Conservation (phyloP, 1,284 basidiomycete genomes). For the Leccinum glutinopallens region DNA sequence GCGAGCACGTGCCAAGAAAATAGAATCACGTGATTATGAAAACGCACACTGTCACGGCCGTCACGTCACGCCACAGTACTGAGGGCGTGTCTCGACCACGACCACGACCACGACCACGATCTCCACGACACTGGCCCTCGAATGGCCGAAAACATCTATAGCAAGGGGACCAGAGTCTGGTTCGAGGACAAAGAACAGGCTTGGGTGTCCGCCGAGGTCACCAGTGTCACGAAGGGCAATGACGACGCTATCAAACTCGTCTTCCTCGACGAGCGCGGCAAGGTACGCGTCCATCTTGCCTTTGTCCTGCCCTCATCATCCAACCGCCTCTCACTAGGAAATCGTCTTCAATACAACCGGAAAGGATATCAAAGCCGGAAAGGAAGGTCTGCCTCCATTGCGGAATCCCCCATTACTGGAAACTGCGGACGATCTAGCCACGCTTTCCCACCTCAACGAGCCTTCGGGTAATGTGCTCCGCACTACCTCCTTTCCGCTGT, state of each 20-base stretch:
- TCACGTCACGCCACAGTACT: slow-evolving; percentile 28
- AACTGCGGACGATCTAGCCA: slow-evolving; percentile 97
- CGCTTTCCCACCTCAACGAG: slow-evolving; percentile 97
- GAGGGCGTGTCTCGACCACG: slow-evolving; percentile 16
- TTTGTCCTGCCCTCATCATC: slow-evolving; percentile 15
- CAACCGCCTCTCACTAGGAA: slow-evolving; percentile 53
- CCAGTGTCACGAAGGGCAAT: slow-evolving; percentile 57
- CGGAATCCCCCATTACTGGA: slow-evolving; percentile 96
- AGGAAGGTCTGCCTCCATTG: slow-evolving; percentile 83
- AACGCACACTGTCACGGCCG: slow-evolving; percentile 24
- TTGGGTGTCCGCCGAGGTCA: slow-evolving; percentile 89
- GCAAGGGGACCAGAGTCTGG: slow-evolving; percentile 84
- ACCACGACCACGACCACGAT: slow-evolving; percentile 17
- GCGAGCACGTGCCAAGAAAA: background rate
- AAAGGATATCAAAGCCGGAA: slow-evolving; percentile 74
- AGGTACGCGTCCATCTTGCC: slow-evolving; percentile 50
- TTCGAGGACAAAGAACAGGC: slow-evolving; percentile 91
- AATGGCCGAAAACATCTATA: slow-evolving; percentile 87
- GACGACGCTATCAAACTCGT: slow-evolving; percentile 76
- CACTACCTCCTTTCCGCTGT: background rate
- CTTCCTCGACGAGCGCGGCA: slow-evolving; percentile 86
- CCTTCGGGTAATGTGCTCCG: slow-evolving; percentile 73
- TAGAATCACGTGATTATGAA: slow-evolving; percentile 25
- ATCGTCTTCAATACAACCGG: slow-evolving; percentile 74
- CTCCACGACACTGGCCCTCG: slow-evolving; percentile 28